Base-by-base conservation (phyloP, 192 early-diverging fungal species). In the Irineochytrium annulatum region DNA sequence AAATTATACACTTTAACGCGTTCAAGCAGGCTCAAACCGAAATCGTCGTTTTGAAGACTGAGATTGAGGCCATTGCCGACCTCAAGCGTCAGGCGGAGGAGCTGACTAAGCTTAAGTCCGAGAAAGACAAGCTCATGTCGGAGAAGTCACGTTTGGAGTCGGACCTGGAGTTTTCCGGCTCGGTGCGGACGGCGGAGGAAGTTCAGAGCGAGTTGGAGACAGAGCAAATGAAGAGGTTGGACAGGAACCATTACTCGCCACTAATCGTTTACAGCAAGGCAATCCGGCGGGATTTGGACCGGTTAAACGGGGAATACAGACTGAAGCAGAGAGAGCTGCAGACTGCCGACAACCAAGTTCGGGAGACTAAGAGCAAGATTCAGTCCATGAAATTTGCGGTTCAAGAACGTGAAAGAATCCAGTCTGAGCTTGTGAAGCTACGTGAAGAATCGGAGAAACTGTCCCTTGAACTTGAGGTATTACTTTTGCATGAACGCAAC, bases 141-240 rank as follows among this genome's bases (percentile, higher is more conserved):
- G 85, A 87, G 24, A 71, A 91, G 20, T 60, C 59, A 26, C n/a
- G 53, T 0, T 24, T 88, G 34, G 65, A 81, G 34, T 58, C 60
- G 0, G 73, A 84, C 6, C 65, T 87, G 39, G 66, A 68, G 17
- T 55, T 43, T 2, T 64, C 85, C 0, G 87, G 86, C 0, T 87
- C 86, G 0, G 75, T 72, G 13, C 83, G 82, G 59, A 89, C 87
- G 3, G 57, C 81, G 22, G 82, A 85, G 2, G 87, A 93, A 26
- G 74, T 83, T 32, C 85, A 88, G 61, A 65, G 59, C 8, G 86
- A 91, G 43, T 65, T 84, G 6, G 74, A 76, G 2, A n/a, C n/a
- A n/a, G n/a, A n/a, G n/a, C n/a, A n/a, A n/a, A n/a, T n/a, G n/a
- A n/a, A n/a, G n/a, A n/a, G n/a, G n/a, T n/a, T n/a, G n/a, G n/a